Conservation (phyloP, 2,329 filamentous ascomycete genomes). For the Botrytis pseudocinerea region DNA sequence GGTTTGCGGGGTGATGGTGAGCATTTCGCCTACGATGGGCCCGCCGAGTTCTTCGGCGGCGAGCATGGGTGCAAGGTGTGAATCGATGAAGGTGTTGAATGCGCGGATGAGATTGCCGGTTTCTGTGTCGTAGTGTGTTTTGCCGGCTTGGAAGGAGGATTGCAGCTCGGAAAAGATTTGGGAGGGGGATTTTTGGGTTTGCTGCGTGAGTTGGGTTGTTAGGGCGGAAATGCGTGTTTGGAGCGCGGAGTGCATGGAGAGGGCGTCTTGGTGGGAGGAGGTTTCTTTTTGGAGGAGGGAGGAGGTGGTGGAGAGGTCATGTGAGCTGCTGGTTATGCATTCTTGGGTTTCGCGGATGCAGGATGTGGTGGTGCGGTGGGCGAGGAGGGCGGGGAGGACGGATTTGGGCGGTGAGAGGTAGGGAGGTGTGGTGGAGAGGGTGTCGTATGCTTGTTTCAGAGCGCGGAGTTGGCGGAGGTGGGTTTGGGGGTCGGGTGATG, state of each 20-base stretch:
- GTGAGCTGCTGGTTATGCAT: constrained; percentile 52
- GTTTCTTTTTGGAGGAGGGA: constrained; percentile 53
- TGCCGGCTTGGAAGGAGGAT: constrained; percentile 45
- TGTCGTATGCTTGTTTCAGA: constrained; percentile 66
- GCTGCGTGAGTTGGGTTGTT: constrained; percentile 37
- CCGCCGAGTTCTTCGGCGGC: constrained; percentile 83
- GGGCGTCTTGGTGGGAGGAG: constrained; percentile 55
- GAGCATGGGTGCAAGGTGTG: constrained; percentile 70
- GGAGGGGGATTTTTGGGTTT: constrained; percentile 16
- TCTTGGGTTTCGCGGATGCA: constrained; percentile 64
- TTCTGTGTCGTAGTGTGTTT: constrained; percentile 59
- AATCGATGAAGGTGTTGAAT: constrained; percentile 70
- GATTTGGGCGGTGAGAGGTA: constrained; percentile 68
- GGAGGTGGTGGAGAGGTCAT: constrained; percentile 47
- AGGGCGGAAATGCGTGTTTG: constrained; percentile 60
- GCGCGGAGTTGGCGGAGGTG: constrained; percentile 50
- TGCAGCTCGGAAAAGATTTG: not conserved
- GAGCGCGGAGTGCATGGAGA: constrained; percentile 54
- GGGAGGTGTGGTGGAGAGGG: constrained; percentile 60
- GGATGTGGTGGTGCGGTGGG: constrained; percentile 65
- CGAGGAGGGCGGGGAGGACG: constrained; percentile 68
- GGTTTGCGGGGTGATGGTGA: constrained; percentile 63
- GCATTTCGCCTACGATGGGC: constrained; percentile 74
- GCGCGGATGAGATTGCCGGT: constrained; percentile 61
- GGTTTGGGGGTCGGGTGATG: constrained; percentile 39